Conservation (phyloP, 805 yeast genomes). For the Candida sphagnicola region DNA sequence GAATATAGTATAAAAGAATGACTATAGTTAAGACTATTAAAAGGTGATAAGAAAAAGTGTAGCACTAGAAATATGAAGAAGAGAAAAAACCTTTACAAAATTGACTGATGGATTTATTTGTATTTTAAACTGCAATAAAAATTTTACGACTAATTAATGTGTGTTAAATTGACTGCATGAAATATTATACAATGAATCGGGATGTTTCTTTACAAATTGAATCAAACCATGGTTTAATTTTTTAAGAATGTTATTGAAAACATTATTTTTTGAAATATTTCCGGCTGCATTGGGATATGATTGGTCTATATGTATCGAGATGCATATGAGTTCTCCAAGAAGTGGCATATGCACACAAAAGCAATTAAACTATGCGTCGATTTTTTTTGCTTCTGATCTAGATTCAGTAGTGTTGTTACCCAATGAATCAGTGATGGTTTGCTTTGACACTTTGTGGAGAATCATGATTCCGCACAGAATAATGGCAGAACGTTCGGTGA, state of each 20-base stretch:
- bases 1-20: conserved; percentile 1
- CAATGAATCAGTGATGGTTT: no score
- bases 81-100: background rate
- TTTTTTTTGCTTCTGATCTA: background rate
- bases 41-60: no score
- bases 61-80: background rate
- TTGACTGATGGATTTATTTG: background rate
- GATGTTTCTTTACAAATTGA: no score
- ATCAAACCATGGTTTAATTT: no score
- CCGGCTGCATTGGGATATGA: background rate
- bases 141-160: background rate
- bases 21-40: conserved; percentile 2
- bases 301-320: background rate
- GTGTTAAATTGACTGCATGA: background rate
- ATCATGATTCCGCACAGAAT: no score
- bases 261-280: background rate
- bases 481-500: no score
- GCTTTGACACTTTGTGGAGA: no score
- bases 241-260: background rate
- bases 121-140: background rate
- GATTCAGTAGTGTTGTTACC: background rate
- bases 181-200: background rate
- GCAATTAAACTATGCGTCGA: background rate
- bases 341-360: no score
- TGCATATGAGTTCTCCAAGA: no score